Percentiles rank a stretch among this genome's conserved stretches.
Conservation (phyloP, 106 monocot species). For the Allium fistulosum region DNA sequence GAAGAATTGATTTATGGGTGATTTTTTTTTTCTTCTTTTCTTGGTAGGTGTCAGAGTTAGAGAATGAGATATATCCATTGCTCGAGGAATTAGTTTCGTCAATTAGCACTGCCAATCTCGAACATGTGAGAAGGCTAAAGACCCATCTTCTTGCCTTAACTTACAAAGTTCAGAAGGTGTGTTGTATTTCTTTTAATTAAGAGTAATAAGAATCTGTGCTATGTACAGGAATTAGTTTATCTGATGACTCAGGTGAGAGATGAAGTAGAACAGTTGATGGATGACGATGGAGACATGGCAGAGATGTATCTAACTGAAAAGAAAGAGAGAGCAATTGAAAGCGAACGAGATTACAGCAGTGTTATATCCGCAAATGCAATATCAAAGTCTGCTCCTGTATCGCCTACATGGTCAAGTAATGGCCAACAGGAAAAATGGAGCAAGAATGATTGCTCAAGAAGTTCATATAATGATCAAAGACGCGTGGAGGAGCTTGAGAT, state of each 20-base stretch:
- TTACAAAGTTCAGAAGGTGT: slow-evolving; percentile 46
- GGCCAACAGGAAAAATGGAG: slow-evolving; percentile 8
- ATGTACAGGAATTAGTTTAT: no score
- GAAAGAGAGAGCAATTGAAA: slow-evolving; percentile 21
- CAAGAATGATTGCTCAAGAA: slow-evolving; percentile 35
- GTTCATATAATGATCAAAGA: slow-evolving; percentile 25
- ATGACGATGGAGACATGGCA: slow-evolving; percentile 77
- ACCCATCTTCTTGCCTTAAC: slow-evolving; percentile 48
- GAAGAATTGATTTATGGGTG: neutral
- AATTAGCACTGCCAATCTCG: slow-evolving; percentile 25
- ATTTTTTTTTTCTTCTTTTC: neutral
- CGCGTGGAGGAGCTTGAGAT: slow-evolving; percentile 62
- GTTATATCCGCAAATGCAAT: neutral
- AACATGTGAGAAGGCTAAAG: slow-evolving; percentile 47
- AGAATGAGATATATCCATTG: slow-evolving; percentile 38
- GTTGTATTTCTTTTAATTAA: no score
- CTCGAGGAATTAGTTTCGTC: slow-evolving; percentile 45
- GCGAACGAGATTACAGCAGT: neutral
- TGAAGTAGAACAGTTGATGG: slow-evolving; percentile 73
- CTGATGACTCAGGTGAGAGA: slow-evolving; percentile 38
- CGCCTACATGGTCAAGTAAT: no score
- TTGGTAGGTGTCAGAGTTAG: slow-evolving; percentile 34
- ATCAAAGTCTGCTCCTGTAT: neutral
- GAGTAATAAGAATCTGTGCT: no score
- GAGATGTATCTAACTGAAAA: slow-evolving; percentile 67